Evolutionary conservation across 768 basidiomycete genomes (phyloP), one percentile per base, ranked within the genome.

Genomic region (Postia placenta): DNA sequence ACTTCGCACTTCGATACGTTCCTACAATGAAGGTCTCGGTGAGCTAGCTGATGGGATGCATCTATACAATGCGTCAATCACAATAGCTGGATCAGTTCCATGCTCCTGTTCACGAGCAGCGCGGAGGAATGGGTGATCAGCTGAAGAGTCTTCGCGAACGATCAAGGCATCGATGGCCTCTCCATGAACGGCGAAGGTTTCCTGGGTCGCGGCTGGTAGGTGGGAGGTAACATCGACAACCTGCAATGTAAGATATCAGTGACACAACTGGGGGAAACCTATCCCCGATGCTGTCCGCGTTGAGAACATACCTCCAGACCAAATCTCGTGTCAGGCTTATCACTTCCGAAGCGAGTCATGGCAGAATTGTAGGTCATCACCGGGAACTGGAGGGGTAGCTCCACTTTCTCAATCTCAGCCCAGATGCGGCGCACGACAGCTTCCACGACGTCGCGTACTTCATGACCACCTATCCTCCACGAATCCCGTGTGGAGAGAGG

Each of bases 311-410:
- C 93, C 83, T 94, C 83, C 55, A 94, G 75, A 48, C 79, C 79
- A 68, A 92, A 93, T 48, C 93, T 80, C 47, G 84, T 84, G 67
- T 97, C 94, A 39, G 94, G 94, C 70, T 96, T 96, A 68, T 96
- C 93, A 49, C 89, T 89, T 12, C 93, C 93, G 73, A 84, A 96
- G 87, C 93, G 80, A 63, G 78, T 74, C 88, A 97, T 96, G n/a
- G 93, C 91, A 61, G 93, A 83, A 50, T 75, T 63, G 66, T 95
- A 97, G 46, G 87, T 91, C 81, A 95, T 84, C 42, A 94, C 89
- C 43, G 70, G 68, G 70, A 95, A 92, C 28, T 67, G 64, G 30
- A 68, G 67, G 17, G 83, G 75, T 54, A 94, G 74, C 11, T 73
- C 69, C 19, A 85, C 60, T 15, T 73, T 79, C 60, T 91, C 78